Conservation (phyloP, 768 basidiomycete species). For the Chalciporus chontae region DNA sequence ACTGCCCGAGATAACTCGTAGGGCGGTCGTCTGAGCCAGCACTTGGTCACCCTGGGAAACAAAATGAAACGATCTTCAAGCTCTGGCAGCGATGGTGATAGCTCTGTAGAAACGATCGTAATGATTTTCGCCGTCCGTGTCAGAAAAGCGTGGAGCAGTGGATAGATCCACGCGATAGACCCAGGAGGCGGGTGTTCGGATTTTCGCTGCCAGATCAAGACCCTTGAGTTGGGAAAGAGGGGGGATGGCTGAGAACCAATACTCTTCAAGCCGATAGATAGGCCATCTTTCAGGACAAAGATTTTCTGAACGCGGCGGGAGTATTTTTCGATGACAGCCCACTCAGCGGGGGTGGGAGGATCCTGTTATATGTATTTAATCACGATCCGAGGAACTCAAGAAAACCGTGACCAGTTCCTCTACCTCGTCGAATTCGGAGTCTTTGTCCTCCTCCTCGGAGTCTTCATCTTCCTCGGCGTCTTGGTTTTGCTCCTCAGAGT, state of each 20-base stretch:
- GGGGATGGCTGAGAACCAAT: not conserved
- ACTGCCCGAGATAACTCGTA: constrained; percentile 8
- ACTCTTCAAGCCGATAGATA: constrained; percentile 4
- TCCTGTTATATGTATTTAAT: too few relatives aligned
- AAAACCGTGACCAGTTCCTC: too few relatives aligned
- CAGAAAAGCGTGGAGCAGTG: constrained; percentile 10
- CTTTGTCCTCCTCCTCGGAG: too few relatives aligned
- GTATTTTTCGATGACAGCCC: constrained; percentile 4
- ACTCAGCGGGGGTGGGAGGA: constrained; percentile 4
- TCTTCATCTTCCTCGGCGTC: too few relatives aligned
- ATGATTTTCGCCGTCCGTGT: constrained; percentile 2
- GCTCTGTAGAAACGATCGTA: constrained; percentile 9
- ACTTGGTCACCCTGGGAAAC: not conserved
- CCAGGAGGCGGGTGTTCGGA: not conserved
- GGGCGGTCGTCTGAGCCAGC: not conserved
- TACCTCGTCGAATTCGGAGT: not conserved
- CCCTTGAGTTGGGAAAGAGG: constrained; percentile 10
- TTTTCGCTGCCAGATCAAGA: constrained; percentile 2
- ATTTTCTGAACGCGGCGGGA: constrained; percentile 6
- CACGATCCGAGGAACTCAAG: too few relatives aligned
- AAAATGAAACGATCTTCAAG: constrained; percentile 2
- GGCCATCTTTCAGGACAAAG: not conserved
- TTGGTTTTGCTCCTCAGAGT: not conserved
- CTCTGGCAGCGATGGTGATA: constrained; percentile 4
- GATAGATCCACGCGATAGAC: constrained; percentile 5